A percentile compares a stretch with the other conserved stretches of the same genome.
Evolutionary conservation across 352 stramenopile genomes (phyloP).

Genomic region (Globisporangium parvum): DNA sequence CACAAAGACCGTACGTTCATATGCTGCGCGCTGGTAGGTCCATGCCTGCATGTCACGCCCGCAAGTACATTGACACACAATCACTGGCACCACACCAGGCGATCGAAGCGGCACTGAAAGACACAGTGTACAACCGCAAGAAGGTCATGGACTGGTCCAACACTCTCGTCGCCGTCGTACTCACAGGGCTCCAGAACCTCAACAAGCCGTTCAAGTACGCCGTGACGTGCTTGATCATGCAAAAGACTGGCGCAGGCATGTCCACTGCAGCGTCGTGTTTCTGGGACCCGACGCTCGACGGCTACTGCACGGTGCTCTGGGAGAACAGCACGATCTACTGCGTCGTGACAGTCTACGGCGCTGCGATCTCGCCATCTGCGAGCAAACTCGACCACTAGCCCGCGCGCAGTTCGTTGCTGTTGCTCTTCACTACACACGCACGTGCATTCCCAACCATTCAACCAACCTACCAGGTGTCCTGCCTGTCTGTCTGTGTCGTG

Average conservation of each 20-base stretch:
- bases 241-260: conserved; percentile 75
- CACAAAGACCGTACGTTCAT: conserved; percentile 41
- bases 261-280: conserved; percentile 65
- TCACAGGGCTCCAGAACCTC: conserved; percentile 78
- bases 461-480: not conserved
- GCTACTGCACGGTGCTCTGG: conserved; percentile 80
- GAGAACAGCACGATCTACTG: conserved; percentile 85
- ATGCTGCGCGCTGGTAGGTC: not conserved
- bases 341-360: conserved; percentile 77
- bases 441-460: conserved; percentile 6
- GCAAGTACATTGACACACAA: not conserved
- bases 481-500: not conserved
- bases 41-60: not conserved
- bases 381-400: conserved; percentile 60
- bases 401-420: not conserved
- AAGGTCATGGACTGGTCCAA: conserved; percentile 86
- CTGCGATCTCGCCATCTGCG: conserved; percentile 71
- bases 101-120: conserved; percentile 72
- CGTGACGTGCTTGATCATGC: conserved; percentile 84
- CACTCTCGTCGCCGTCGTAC: conserved; percentile 67
- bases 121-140: conserved; percentile 82
- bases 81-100: conserved; percentile 37
- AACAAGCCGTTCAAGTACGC: conserved; percentile 86
- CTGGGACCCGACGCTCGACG: conserved; percentile 72
- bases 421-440: not conserved